A percentile compares a stretch with the other conserved stretches of the same genome.
These are phyloP conservation scores for Dothistroma pini DNA, from an alignment of 2,329 filamentous ascomycete species.

Conservation along the genomic window DNA sequence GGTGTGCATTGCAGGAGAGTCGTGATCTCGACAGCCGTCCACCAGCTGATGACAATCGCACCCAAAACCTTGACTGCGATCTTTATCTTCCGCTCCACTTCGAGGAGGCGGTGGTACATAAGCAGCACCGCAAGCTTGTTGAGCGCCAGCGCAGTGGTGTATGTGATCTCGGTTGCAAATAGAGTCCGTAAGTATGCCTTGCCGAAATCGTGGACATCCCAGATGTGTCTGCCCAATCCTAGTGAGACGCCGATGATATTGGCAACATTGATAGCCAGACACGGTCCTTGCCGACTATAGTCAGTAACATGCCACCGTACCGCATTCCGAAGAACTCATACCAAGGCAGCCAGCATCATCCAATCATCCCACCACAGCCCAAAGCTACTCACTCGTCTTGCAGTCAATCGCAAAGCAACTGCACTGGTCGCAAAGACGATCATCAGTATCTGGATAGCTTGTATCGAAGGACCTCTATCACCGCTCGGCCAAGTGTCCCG, in stretches of 20 bases:
- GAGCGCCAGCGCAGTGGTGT: conserved; percentile 15
- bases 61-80: conserved; percentile 7
- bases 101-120: conserved; percentile 20
- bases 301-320: neutral
- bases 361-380: conserved; percentile 19
- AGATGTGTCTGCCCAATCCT: conserved; percentile 17
- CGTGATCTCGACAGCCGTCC: conserved; percentile 12
- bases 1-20: conserved; percentile 15
- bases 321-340: neutral
- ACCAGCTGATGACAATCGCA: conserved; percentile 16
- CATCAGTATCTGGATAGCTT: conserved; percentile 17
- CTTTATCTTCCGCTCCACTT: conserved; percentile 8
- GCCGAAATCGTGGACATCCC: conserved; percentile 10
- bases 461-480: conserved; percentile 11
- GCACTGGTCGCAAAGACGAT: conserved; percentile 7
- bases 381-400: conserved; percentile 6
- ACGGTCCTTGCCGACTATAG: conserved; percentile 3
- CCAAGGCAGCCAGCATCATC: conserved; percentile 13
- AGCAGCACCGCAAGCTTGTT: conserved; percentile 19
- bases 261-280: conserved; percentile 15
- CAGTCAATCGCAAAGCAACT: conserved; percentile 12
- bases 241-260: conserved; percentile 7
- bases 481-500: conserved; percentile 1
- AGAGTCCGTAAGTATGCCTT: conserved; percentile 13
- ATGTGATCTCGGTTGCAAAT: conserved; percentile 13